Conservation (phyloP, 2,329 filamentous ascomycete species). For the Monascus ruber region DNA sequence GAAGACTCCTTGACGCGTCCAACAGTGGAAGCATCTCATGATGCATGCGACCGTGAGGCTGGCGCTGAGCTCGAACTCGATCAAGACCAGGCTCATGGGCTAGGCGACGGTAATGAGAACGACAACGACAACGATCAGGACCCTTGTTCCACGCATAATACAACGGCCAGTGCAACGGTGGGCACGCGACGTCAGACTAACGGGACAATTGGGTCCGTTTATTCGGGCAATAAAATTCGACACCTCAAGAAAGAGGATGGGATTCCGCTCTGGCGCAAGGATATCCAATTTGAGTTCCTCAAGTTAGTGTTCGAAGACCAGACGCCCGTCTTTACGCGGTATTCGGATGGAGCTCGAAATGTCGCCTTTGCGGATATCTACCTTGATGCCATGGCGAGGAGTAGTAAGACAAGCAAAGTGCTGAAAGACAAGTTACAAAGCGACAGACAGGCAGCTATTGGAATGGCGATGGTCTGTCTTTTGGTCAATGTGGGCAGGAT, state of each 20-base stretch:
- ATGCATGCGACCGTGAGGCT: no score
- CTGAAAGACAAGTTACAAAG: constrained; percentile 91
- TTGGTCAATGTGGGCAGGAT: constrained; percentile 95
- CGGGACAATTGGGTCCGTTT: constrained; percentile 54
- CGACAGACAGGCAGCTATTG: constrained; percentile 82
- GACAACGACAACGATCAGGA: constrained; percentile 18
- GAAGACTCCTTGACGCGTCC: constrained; percentile 26
- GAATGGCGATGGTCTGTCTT: constrained; percentile 98
- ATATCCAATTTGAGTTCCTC: constrained; percentile 56
- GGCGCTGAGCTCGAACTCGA: no score
- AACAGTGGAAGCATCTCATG: no score
- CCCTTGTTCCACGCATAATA: constrained; percentile 23
- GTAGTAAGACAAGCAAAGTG: constrained; percentile 98
- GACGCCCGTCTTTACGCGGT: constrained; percentile 71
- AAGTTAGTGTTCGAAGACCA: constrained; percentile 52
- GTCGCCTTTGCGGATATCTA: constrained; percentile 85
- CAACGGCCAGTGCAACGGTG: constrained; percentile 29
- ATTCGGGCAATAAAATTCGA: constrained; percentile 56
- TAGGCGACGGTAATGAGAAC: no score
- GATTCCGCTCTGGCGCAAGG: constrained; percentile 54
- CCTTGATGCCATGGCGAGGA: constrained; percentile 95
- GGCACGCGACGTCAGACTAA: constrained; percentile 51
- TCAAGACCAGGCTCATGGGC: no score
- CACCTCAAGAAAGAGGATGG: constrained; percentile 59
- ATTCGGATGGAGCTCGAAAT: constrained; percentile 68